phyloP scores from a whole-genome alignment of 1,284 basidiomycete species.

The Microbotryum intermedium region DNA sequence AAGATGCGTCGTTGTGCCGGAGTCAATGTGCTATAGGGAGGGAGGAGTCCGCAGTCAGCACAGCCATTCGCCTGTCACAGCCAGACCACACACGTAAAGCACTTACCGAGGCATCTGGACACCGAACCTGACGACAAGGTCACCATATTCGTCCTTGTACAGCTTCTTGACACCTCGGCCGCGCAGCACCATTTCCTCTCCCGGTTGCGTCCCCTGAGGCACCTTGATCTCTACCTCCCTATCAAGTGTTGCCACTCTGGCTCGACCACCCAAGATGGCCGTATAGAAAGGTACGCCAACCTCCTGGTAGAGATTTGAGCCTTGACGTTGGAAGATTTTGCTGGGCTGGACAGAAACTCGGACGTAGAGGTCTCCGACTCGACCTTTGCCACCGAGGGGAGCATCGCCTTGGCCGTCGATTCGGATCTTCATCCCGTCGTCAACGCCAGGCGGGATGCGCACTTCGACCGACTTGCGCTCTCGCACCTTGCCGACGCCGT shows the following conservation, averaged over 20 bases:
- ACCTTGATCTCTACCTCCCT: slow-evolving; percentile 93
- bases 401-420: slow-evolving; percentile 78
- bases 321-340: slow-evolving; percentile 82
- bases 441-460: slow-evolving; percentile 81
- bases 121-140: slow-evolving; percentile 82
- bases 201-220: slow-evolving; percentile 87
- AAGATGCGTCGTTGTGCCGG: slow-evolving; percentile 25
- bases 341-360: slow-evolving; percentile 76
- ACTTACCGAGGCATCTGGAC: slow-evolving; percentile 81
- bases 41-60: not conserved
- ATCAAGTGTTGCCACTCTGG: slow-evolving; percentile 89
- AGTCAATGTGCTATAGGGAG: slow-evolving; percentile 13
- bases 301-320: slow-evolving; percentile 82
- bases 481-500: slow-evolving; percentile 80
- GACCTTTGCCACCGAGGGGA: slow-evolving; percentile 61
- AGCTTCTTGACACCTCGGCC: slow-evolving; percentile 69
- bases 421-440: slow-evolving; percentile 91
- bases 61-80: not conserved
- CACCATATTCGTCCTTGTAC: slow-evolving; percentile 50
- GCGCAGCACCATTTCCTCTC: slow-evolving; percentile 92
- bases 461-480: slow-evolving; percentile 69
- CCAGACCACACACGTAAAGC: not conserved
- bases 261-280: slow-evolving; percentile 82
- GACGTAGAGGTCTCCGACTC: slow-evolving; percentile 76
- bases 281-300: slow-evolving; percentile 85